Conservation (phyloP, 441 rosid species). For the Mallotus japonicus region DNA sequence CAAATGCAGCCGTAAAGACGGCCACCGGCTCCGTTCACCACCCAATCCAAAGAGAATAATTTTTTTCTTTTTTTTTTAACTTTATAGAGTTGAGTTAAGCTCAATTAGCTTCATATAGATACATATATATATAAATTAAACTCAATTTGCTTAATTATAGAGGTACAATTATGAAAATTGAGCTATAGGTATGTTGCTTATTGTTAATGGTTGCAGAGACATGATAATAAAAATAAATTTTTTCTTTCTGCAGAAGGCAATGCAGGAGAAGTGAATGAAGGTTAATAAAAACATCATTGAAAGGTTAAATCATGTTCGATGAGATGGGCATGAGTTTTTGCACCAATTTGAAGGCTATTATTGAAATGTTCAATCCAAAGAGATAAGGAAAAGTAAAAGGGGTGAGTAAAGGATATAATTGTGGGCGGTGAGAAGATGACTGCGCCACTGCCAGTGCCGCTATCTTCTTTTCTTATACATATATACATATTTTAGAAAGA, state of each 20-base stretch:
- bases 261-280: neutral
- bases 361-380: conserved; percentile 25
- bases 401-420: conserved; percentile 12
- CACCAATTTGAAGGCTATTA: conserved; percentile 28
- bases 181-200: too few species aligned
- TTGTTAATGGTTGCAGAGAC: too few species aligned
- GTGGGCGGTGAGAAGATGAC: conserved; percentile 5
- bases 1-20: too few species aligned
- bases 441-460: conserved; percentile 11
- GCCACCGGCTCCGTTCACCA: too few species aligned
- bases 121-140: too few species aligned
- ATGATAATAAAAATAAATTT: too few species aligned
- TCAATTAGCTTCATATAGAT: too few species aligned
- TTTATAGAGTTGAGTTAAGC: too few species aligned
- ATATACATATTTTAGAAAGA: conserved; percentile 4
- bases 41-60: too few species aligned
- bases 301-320: conserved; percentile 12
- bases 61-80: too few species aligned
- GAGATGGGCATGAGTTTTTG: conserved; percentile 19
- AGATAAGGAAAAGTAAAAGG: conserved; percentile 32
- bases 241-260: neutral
- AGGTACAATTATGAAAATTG: too few species aligned
- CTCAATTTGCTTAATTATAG: too few species aligned
- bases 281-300: neutral
- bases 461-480: conserved; percentile 13